Base-by-base conservation (phyloP, 139 green algal species). In the Diplosphaera chodatii region DNA sequence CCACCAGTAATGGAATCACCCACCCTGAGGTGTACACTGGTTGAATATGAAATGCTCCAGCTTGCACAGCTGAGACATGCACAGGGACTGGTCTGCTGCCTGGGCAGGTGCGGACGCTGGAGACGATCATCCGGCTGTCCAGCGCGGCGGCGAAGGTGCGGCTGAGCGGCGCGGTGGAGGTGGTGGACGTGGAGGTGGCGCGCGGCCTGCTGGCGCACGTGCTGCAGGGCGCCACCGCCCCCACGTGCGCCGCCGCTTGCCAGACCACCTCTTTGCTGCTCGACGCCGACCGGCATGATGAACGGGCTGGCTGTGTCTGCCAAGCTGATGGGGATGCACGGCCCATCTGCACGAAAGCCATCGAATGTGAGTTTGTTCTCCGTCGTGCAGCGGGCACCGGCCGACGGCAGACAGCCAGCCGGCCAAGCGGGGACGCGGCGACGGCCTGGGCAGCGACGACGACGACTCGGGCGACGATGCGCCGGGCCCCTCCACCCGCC, bases 101-200 rank as follows among this genome's bases (percentile, higher is more conserved):
- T n/a, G n/a, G n/a, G 8, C 90, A 70, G 66, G 66, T 78, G 32
- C 90, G 95, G 31, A 92, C 86, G 6, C 85, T 99, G 34, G 95
- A 99, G 82, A 97, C 90, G 1, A 88, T 98, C 75, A 98, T 99
- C 77, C 86, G 95, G 40, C 83, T 99, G 25, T 86, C 94, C 41
- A 96, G 91, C n/a, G 93, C 94, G 0, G 88, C 94, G 67, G 94
- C 94, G 73, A 97, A 97, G 79, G 76, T 93, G 70, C 75, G 83
- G 40, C 71, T 88, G 69, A 72, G 64, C 25, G 77, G 78, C 31
- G 75, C 66, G 63, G 71, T 75, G 2, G 67, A 73, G 32, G 28
- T 67, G 55, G 63, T 30, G 31, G 72, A 85, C 59, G 80, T 80
- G n/a, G 56, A 76, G 30, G 68, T 82, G 1, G 77, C 77, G 16